Base-by-base conservation (phyloP, 306 rosid species). In the Prunus mongolica region DNA sequence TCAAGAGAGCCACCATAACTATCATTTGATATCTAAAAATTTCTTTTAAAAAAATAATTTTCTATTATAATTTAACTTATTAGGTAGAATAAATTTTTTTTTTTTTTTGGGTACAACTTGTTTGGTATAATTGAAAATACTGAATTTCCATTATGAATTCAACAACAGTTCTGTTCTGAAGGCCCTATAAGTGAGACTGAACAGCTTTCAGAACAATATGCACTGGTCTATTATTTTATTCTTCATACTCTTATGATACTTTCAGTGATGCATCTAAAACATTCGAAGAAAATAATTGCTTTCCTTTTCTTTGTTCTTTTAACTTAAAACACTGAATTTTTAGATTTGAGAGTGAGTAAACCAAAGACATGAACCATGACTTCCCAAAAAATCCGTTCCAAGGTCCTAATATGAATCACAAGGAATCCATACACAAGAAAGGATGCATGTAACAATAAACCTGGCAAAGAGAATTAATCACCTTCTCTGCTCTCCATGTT, bases 401-500 rank as follows among this genome's bases (percentile, higher is more conserved):
- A 16, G 60, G 7, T 46, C n/a, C 22, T 58, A 57, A 19, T 69
- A 45, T 27, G 9, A 57, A 22, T 20, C 38, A 19, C 34, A 12
- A 69, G 65, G 25, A 69, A 27, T 61, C 70, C n/a, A 41, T 50
- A 41, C 10, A 79, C n/a, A 44, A 27, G 47, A 20, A 12, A 46
- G 8, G 70, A 61, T 69, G 54, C 18, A 50, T 11, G 49, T 58
- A 69, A 58, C 16, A 50, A n/a, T 44, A 55, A 76, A 16, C 51
- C 15, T 28, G 44, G 79, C 28, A 50, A 67, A 70, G 41, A 54
- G 65, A 18, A 71, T 5, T 25, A 87, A 76, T 58, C 66, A 91
- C 98, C 98, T 85, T 94, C 80, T 90, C 97, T 13, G 86, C 85
- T 83, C 96, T 87, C 95, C 97, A 93, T 6, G 90, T 77, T 45